Evolutionary conservation across 352 stramenopile species (phyloP), one percentile per base, ranked within the genome.

Genomic region (Globisporangium barbulae): DNA sequence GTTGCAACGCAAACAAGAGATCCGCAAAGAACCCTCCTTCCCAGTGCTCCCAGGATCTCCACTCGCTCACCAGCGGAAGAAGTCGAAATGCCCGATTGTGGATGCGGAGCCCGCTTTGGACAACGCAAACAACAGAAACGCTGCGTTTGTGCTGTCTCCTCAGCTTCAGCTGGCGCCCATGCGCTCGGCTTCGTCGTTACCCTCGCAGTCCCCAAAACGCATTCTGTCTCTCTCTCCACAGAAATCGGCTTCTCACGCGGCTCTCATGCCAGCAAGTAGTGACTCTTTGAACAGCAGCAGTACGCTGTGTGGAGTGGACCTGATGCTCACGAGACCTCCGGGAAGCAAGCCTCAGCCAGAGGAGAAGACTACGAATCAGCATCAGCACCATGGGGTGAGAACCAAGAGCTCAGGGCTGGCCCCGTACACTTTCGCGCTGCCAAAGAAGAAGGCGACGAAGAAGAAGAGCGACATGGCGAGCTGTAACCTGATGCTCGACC

Each of bases 401-500:
- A 10, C 42, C 17, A 48, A 10, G 17, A 48, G 19, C 42, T 48
- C 57, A 42, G 52, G 35, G 13, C 39, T 15, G 69, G 25, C 71
- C 62, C 53, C 37, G 13, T 88, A 81, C 61, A 70, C 76, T 1
- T 90, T 91, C 58, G 78, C 80, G 22, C 70, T 72, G 35, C 76
- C 75, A 31, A 83, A 81, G 53, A 59, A 15, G 67, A 79, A 72
- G 22, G 47, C 42, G 2, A 63, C 47, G 22, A 70, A 41, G 7
- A 80, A 71, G 33, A 57, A 55, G 13, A 68, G 52, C 41, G 71
- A 79, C 22, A 64, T 69, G 33, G 65, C 44, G 3, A 69, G 70
- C 13, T 54, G 25, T 5, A 64, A 55, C 15, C 68, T 90, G 28
- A 90, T 90, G 81, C 72, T 92, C 9, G 83, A 92, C 48, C 81